Evolutionary conservation across 2,329 filamentous ascomycete species (phyloP), one percentile per base, ranked within the genome.

Genomic region (Aspergillus niger): DNA sequence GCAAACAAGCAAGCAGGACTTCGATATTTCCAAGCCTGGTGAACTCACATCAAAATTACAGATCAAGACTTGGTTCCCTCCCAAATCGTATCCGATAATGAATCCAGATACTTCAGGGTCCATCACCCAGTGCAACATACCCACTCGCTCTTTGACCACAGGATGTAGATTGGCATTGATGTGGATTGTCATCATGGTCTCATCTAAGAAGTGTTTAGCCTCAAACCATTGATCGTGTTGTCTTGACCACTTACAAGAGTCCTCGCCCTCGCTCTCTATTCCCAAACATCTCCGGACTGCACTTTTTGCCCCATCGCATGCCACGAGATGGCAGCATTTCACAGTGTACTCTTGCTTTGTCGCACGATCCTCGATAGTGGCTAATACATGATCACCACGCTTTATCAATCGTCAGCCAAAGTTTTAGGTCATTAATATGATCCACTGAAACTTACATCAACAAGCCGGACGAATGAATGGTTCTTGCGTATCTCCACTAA

Each of bases 171-270:
- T 69, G 0, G 77, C 76, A 43, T 79, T 78, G 62, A 81, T 75
- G 44, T 81, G 78, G 13, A 81, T 80, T 0, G 78, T 80, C 79
- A 81, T 80, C 78, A 80, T 80, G 0, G 77, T 79, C 57, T 79
- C 77, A 39, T 77, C 76, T 78, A 32, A 20, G 3, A 30, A 1
- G 5, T n/a, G n/a, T 10, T 55, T 15, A 55, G 52, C 8, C 13
- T 30, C 2, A 5, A 6, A 11, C 1, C 3, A 8, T 28, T 13
- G 4, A 36, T 0, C 15, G 15, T 8, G 10, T 8, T 15, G 24
- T 13, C 3, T n/a, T 2, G 11, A 15, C 43, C 26, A 66, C 73
- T 69, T 63, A 76, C 77, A 78, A 28, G 76, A 74, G 51, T 79
- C 76, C 60, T 80, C 78, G 39, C 77, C 79, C n/a, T 80, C 77